A percentile compares a stretch with the other conserved stretches of the same genome.
phyloP scores from a whole-genome alignment of 2,329 filamentous ascomycete species.

The Clathrospora elynae region DNA sequence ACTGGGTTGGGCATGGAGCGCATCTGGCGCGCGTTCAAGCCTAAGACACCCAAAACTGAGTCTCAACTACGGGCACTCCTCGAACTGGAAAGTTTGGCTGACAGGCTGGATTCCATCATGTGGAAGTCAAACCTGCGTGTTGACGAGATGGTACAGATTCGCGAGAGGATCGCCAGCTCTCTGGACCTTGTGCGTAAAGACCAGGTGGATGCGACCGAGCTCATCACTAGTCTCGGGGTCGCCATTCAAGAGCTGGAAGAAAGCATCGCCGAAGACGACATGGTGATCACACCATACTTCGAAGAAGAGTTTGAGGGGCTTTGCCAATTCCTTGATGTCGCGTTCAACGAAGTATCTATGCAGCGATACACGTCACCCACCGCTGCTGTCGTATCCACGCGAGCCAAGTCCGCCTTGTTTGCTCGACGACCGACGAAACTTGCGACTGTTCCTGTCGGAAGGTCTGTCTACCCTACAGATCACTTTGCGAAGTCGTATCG shows the following conservation, averaged over 20 bases:
- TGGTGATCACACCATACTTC: conserved; percentile 40
- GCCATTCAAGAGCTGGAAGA: conserved; percentile 42
- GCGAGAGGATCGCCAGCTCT: conserved; percentile 42
- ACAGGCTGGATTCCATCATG: conserved; percentile 52
- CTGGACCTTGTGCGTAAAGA: conserved; percentile 39
- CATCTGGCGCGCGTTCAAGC: conserved; percentile 75
- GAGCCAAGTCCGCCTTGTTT: conserved; percentile 40
- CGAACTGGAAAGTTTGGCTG: conserved; percentile 53
- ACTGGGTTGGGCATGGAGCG: conserved; percentile 80
- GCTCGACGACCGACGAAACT: conserved; percentile 46
- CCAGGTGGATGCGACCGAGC: conserved; percentile 36
- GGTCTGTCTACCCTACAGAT: conserved; percentile 17
- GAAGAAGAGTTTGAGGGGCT: conserved; percentile 46
- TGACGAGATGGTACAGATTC: conserved; percentile 45
- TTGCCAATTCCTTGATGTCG: conserved; percentile 45
- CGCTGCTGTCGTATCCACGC: conserved; percentile 19
- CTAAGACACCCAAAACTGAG: conserved; percentile 55
- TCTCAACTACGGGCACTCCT: conserved; percentile 49
- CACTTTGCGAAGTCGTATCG: conserved; percentile 32
- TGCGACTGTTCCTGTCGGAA: conserved; percentile 10
- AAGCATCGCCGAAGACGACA: conserved; percentile 34
- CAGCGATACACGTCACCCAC: conserved; percentile 15
- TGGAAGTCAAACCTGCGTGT: conserved; percentile 43
- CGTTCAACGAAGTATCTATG: conserved; percentile 16
- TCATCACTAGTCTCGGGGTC: conserved; percentile 34